Base-by-base conservation (phyloP, 2,329 filamentous ascomycete genomes). In the Elsinoe batatas region DNA sequence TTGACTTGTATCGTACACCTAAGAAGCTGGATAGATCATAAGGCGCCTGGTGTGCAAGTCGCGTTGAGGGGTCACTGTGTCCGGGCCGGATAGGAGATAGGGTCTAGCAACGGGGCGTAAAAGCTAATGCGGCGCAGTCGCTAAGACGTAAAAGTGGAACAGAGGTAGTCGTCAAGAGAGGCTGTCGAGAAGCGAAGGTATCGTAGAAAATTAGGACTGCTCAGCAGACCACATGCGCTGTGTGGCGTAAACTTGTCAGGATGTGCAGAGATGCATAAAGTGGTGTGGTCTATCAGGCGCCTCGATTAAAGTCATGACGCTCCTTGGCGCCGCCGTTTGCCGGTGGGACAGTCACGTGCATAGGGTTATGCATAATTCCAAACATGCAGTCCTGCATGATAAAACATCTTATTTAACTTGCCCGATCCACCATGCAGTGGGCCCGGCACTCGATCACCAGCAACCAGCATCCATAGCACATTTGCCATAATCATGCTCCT, bases 171-270 rank as follows among this genome's bases (percentile, higher is more conserved):
- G 42, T 10, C 15, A 15, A 12, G 6, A 32, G 42, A 13, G 13
- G 26, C 3, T n/a, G 20, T 26, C 17, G 26, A 49, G 33, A 26
- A 17, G 6, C 10, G 44, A 49, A 49, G 44, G 17, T 8, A 15
- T 15, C 1, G 13, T 15, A 3, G 44, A 49, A 18, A 49, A 49
- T 10, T 35, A 49, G 22, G 26, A 35, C 44, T 51, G 47, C 47
- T 51, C 47, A 51, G 47, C 47, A 51, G 54, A 57, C 49, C 49
- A 55, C 53, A 56, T 59, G 35, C 42, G 49, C 50, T 40, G 46
- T 40, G 43, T 22, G 33, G 53, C 49, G 50, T 44, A 38, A 17
- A 38, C 17, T 44, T 36, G 26, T 18, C 22, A 56, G 42, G 38
- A 38, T 43, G 32, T 32, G 42, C 26, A 50, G 17, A 51, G 33